Base-by-base conservation (phyloP, 495 filamentous ascomycete species). In the Penicillium arizonense region DNA sequence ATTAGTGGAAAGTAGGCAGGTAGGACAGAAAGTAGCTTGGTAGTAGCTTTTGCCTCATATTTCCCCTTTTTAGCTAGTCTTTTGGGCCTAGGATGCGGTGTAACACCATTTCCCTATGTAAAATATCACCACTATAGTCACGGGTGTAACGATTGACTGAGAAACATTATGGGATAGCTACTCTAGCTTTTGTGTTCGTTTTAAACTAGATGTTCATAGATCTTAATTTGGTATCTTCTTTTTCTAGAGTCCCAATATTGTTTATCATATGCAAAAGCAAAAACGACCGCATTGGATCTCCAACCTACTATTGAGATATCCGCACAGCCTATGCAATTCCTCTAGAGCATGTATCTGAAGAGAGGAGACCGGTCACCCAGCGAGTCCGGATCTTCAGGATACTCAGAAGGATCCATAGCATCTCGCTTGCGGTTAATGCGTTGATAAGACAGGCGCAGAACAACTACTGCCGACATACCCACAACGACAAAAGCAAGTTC, bases 401-500 rank as follows among this genome's bases (percentile, higher is more conserved):
- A 77, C 14, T 66, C 63, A 12, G 57, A 66, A 40, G 76, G 70
- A 33, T 70, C 74, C 4, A 81, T 75, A n/a, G 71, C 67, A 6
- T 81, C 82, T 8, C 86, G 74, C 63, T 73, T 76, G 40, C 63
- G 73, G 71, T 91, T 92, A 51, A 87, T 81, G 9, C 71, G 52
- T 24, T 65, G 61, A 56, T 89, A 90, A n/a, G 70, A 68, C 21
- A 79, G 30, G 5, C 83, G 69, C 36, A 89, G 61, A 20, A 82
- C 60, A 3, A 81, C 36, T 1, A 79, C 71, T 0, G 86, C 86
- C 32, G 85, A 55, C 41, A 88, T 74, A 1, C 88, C 87, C 4
- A 71, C 62, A 0, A 71, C 56, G n/a, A 86, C 82, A 55, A 91
- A 91, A 0, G 66, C 84, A 20, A 93, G 68, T 53, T 89, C 87